phyloP scores from a whole-genome alignment of 2,329 filamentous ascomycete species.

The Trichoderma sp. region DNA sequence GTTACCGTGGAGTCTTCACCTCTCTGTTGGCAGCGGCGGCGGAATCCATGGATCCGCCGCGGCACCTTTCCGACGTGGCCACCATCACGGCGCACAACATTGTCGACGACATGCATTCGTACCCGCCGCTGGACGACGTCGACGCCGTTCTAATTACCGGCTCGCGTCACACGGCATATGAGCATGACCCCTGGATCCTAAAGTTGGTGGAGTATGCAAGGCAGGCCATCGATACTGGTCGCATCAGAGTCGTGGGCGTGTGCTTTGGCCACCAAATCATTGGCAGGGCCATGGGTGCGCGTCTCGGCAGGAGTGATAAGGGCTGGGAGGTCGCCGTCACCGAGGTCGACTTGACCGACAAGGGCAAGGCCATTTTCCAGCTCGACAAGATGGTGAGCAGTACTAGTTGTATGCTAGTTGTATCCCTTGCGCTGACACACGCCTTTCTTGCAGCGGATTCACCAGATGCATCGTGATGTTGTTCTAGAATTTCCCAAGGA shows the following conservation, averaged over 20 bases:
- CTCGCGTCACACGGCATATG: slow-evolving; percentile 53
- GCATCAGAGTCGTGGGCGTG: slow-evolving; percentile 60
- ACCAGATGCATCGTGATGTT: slow-evolving; percentile 49
- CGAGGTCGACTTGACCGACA: slow-evolving; percentile 37
- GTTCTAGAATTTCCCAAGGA: slow-evolving; percentile 39
- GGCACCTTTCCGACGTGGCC: slow-evolving; percentile 45
- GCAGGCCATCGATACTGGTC: slow-evolving; percentile 31
- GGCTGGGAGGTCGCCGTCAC: slow-evolving; percentile 47
- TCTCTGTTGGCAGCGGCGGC: slow-evolving; percentile 56
- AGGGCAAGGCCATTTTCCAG: slow-evolving; percentile 40
- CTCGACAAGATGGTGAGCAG: slow-evolving; percentile 34
- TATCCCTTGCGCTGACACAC: slow-evolving; percentile 2
- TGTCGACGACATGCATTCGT: slow-evolving; percentile 60
- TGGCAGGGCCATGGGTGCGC: slow-evolving; percentile 40
- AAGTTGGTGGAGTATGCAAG: slow-evolving; percentile 40
- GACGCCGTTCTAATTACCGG: slow-evolving; percentile 84
- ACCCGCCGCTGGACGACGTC: slow-evolving; percentile 69
- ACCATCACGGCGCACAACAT: slow-evolving; percentile 67
- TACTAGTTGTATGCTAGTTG: too few relatives aligned
- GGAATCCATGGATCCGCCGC: slow-evolving; percentile 41
- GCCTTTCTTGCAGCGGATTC: slow-evolving; percentile 32
- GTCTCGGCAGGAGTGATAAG: slow-evolving; percentile 37
- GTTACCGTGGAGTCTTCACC: slow-evolving; percentile 70
- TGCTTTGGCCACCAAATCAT: slow-evolving; percentile 51
- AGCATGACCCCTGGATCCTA: slow-evolving; percentile 44